Conservation (phyloP, 495 filamentous ascomycete species). For the Hyaloscypha hepaticicola region DNA sequence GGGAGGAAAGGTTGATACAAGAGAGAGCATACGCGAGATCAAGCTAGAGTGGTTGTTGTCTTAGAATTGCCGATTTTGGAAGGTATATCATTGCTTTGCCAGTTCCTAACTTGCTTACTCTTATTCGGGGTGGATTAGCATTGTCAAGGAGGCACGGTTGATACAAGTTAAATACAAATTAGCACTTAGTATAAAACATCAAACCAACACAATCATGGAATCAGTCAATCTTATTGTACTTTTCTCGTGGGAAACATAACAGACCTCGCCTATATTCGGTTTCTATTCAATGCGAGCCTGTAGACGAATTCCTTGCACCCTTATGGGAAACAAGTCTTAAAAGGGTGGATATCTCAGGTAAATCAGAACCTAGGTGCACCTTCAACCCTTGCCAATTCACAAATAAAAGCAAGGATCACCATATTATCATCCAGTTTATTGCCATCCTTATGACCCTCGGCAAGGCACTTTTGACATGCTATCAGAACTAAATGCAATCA, state of each 20-base stretch:
- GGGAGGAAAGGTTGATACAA: background rate
- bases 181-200: background rate
- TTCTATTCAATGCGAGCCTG: no score
- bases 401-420: background rate
- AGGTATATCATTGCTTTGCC: background rate
- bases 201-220: background rate
- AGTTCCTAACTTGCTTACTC: background rate
- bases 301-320: no score
- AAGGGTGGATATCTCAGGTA: no score
- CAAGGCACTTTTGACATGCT: conserved; percentile 41
- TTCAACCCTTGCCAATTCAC: background rate
- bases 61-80: background rate
- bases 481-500: conserved; percentile 41
- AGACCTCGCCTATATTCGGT: no score
- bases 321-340: no score
- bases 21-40: background rate
- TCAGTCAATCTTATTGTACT: background rate
- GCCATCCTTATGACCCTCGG: conserved; percentile 38
- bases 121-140: background rate
- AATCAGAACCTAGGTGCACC: no score
- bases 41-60: background rate
- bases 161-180: background rate
- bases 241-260: no score
- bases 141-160: background rate
- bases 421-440: conserved; percentile 12